Conservation (phyloP, 768 basidiomycete genomes). For the Suillus spraguei region DNA sequence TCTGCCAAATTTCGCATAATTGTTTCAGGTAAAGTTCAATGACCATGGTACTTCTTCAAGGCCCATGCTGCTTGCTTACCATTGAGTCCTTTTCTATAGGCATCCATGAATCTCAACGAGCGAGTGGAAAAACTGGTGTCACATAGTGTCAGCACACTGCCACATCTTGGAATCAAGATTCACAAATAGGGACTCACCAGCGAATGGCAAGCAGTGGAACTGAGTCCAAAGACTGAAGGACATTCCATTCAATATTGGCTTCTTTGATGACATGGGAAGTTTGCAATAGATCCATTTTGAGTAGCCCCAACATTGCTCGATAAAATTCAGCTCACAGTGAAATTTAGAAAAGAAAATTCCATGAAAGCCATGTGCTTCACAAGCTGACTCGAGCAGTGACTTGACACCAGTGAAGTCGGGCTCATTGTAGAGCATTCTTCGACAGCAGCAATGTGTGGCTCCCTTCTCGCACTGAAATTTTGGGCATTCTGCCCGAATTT, state of each 20-base stretch:
- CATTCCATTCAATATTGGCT: conserved; percentile 37
- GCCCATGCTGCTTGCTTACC: conserved; percentile 25
- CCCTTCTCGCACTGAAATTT: conserved; percentile 17
- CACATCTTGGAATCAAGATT: not conserved
- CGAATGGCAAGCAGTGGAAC: conserved; percentile 20
- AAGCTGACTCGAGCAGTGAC: conserved; percentile 34
- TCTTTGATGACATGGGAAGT: conserved; percentile 29
- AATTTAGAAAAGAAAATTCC: conserved; percentile 42
- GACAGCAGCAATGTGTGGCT: conserved; percentile 33
- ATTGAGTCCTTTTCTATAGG: conserved; percentile 19
- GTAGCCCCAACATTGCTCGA: conserved; percentile 39
- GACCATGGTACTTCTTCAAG: conserved; percentile 20
- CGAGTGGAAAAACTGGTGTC: conserved; percentile 14
- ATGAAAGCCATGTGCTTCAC: conserved; percentile 25
- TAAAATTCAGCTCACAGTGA: conserved; percentile 41
- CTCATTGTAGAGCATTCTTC: conserved; percentile 39
- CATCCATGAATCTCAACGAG: conserved; percentile 21
- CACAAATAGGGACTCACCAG: not conserved
- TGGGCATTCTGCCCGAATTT: conserved; percentile 16
- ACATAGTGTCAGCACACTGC: conserved; percentile 4
- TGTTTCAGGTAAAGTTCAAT: conserved; percentile 14
- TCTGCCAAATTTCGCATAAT: conserved; percentile 1
- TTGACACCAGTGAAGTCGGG: conserved; percentile 42
- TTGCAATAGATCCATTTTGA: conserved; percentile 36
- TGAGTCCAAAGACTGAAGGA: conserved; percentile 27